Base-by-base conservation (phyloP, 2,329 filamentous ascomycete species). In the Bisporella sp. region DNA sequence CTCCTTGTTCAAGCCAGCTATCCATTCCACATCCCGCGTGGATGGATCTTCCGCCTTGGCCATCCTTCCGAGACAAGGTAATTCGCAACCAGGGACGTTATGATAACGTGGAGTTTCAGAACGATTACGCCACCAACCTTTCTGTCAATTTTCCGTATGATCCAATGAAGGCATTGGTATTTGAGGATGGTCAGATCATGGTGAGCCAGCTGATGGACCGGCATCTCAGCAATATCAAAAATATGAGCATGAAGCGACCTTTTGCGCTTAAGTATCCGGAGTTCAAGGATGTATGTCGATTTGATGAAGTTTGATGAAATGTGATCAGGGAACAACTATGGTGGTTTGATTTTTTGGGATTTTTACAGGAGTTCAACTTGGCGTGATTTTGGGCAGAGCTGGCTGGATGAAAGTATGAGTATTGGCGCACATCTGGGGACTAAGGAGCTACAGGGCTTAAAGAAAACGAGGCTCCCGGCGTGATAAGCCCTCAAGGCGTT, bases 21-120 rank as follows among this genome's bases (percentile, higher is more conserved):
- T 41, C 50, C n/a, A 57, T 62, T 32, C 54, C 60, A 5, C 61
- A 63, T 40, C 60, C 60, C 5, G 60, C 60, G 4, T 63, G 61
- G 61, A 62, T 62, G 60, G 61, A 63, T 52, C 55, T 63, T 1
- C 58, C 58, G 30, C 61, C 61, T 9, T 63, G 61, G 61, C 57
- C 57, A 5, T 56, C 57, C 30, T 61, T 63, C 54, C 48, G 61
- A 4, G 60, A 61, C 29, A 59, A 51, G 42, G 51, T 63, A 45
- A 62, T 63, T 35, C 49, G 57, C 40, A 58, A 63, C 39, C 61
- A 63, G 40, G 57, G 49, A 6, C 54, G 51, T 12, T 63, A 63
- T 45, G 59, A 61, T 47, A 62, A 56, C 21, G 40, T 48, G 3
- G 60, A 62, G 39, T 64, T 64, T 31, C 61, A 62, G 44, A 59